Percentiles rank a stretch among this genome's conserved stretches.
phyloP scores from a whole-genome alignment of 2,329 filamentous ascomycete species.

The Dactylellina drechsleri region DNA sequence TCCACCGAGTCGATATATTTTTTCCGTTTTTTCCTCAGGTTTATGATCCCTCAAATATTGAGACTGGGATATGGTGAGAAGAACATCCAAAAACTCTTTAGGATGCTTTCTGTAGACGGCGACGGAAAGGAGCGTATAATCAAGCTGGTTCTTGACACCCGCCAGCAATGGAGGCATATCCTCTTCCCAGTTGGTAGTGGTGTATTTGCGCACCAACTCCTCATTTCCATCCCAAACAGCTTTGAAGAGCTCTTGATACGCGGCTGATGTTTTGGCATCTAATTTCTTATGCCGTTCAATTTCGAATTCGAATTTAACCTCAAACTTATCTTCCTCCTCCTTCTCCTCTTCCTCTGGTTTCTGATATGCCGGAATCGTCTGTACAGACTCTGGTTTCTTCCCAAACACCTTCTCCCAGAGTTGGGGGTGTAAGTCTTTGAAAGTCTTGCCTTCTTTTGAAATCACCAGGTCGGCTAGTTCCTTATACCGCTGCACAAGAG shows the following conservation, averaged over 20 bases:
- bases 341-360: slow-evolving; percentile 4
- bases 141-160: slow-evolving; percentile 65
- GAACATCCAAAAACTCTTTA: slow-evolving; percentile 68
- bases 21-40: slow-evolving; percentile 60
- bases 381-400: slow-evolving; percentile 56
- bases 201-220: slow-evolving; percentile 15
- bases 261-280: slow-evolving; percentile 38
- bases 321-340: slow-evolving; percentile 53
- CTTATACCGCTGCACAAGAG: slow-evolving; percentile 55
- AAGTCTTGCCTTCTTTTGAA: slow-evolving; percentile 67
- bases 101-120: slow-evolving; percentile 69
- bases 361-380: slow-evolving; percentile 6
- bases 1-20: slow-evolving; percentile 51
- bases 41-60: slow-evolving; percentile 73
- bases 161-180: slow-evolving; percentile 73
- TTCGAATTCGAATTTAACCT: slow-evolving; percentile 36
- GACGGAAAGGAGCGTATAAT: slow-evolving; percentile 71
- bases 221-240: slow-evolving; percentile 75
- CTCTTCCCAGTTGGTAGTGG: slow-evolving; percentile 60
- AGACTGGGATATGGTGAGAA: slow-evolving; percentile 75
- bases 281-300: slow-evolving; percentile 23
- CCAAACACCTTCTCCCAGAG: slow-evolving; percentile 44
- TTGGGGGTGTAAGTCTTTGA: slow-evolving; percentile 12
- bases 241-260: slow-evolving; percentile 66
- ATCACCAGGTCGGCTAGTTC: slow-evolving; percentile 45